Evolutionary conservation across 2,329 filamentous ascomycete species (phyloP).

Genomic region (Teratosphaeria pseudoeucalypti): DNA sequence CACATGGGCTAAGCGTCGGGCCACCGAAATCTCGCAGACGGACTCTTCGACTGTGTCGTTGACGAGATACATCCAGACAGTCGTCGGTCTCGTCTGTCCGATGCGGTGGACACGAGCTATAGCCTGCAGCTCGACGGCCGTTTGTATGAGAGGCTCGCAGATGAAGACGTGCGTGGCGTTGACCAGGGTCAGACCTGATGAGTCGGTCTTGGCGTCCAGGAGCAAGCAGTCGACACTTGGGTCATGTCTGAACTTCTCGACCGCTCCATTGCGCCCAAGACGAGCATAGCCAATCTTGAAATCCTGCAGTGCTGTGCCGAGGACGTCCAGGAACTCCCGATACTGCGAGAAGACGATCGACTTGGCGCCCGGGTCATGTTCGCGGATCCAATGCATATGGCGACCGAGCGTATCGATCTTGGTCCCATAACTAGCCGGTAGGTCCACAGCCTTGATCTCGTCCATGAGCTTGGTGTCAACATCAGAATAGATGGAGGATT

Average conservation of each 20-base stretch:
- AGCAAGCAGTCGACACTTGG: slow-evolving; percentile 70
- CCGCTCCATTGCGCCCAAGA: slow-evolving; percentile 59
- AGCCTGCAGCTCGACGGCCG: slow-evolving; percentile 85
- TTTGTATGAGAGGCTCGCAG: slow-evolving; percentile 87
- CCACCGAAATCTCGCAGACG: slow-evolving; percentile 78
- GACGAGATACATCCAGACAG: slow-evolving; percentile 92
- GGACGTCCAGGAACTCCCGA: slow-evolving; percentile 65
- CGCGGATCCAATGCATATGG: slow-evolving; percentile 76
- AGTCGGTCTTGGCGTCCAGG: slow-evolving; percentile 78
- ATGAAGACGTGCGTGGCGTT: slow-evolving; percentile 91
- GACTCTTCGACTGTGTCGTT: slow-evolving; percentile 83
- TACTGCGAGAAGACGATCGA: slow-evolving; percentile 93
- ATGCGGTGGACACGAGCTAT: slow-evolving; percentile 93
- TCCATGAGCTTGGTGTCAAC: slow-evolving; percentile 61
- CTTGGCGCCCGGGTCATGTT: slow-evolving; percentile 77
- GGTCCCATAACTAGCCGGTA: slow-evolving; percentile 64
- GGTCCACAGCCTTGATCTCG: slow-evolving; percentile 72
- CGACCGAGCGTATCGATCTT: slow-evolving; percentile 70
- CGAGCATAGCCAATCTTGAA: slow-evolving; percentile 65
- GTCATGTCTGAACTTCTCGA: slow-evolving; percentile 67
- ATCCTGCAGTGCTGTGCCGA: slow-evolving; percentile 57
- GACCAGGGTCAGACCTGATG: slow-evolving; percentile 80
- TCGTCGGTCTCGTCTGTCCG: slow-evolving; percentile 77
- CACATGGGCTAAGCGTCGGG: slow-evolving; percentile 68
- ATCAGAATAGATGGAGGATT: slow-evolving; percentile 59